Evolutionary conservation across 257 asterid genomes (phyloP), one percentile per base, ranked within the genome.

Genomic region (Nicotiana tomentosiformis): DNA sequence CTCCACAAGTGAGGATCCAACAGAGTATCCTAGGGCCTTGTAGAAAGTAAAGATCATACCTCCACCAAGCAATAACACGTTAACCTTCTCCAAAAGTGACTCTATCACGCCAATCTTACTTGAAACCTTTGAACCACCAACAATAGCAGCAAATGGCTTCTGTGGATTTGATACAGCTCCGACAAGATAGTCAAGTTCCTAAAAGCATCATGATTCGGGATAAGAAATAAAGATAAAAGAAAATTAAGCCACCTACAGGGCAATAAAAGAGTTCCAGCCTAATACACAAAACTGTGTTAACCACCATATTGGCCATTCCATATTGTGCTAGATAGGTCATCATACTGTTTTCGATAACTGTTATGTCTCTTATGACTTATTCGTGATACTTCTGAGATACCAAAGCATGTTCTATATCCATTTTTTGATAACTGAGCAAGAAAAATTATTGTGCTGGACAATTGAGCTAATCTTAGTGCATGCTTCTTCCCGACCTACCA

Each of bases 161-260:
- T 87, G 80, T 11, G 92, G 92, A 57, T 84, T 88, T 84, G 93
- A 86, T 83, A 93, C 94, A 12, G 97, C 98, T 77, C 98, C 96
- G 55, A 88, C 98, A 26, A 93, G 90, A 87, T 93, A 91, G 89
- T 93, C 94, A 81, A 93, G 85, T 86, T 92, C 98, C 97, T 93
- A 61, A 53, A 82, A 86, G 7, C 60, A 55, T 55, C 60, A 55
- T 14, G 60, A 55, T 55, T 15, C n/a, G 58, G 66, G 80, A 78
- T 39, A 84, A 74, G 80, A 79, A 26, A 70, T 69, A 46, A 69
- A 78, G 62, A 26, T 70, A 53, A 14, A 70, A 39, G 26, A 26
- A 74, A 33, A 18, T 15, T 39, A 33, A 23, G 30, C 14, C 35
- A 46, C 30, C 15, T 55, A 14, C 6, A 39, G 46, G 57, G 56